Conservation (phyloP, 2,329 filamentous ascomycete species). For the Alternaria brassicicola region DNA sequence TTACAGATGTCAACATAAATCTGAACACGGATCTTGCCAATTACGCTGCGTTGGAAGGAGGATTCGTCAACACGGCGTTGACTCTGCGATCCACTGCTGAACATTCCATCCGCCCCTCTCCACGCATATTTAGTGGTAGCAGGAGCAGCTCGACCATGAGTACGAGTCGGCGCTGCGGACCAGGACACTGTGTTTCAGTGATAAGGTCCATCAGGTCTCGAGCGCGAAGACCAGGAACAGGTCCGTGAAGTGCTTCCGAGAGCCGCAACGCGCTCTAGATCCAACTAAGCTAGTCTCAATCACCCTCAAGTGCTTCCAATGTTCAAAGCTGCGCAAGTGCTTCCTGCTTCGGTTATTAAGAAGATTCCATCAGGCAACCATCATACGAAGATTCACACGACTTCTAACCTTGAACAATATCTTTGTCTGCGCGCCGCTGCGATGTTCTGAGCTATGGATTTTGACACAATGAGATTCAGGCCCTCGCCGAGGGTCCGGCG, state of each 20-base stretch:
- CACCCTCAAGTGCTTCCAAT: no score
- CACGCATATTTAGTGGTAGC: not conserved
- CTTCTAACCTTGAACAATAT: not conserved
- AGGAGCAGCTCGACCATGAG: not conserved
- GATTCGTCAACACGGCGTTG: not conserved
- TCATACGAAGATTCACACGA: not conserved
- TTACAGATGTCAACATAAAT: not conserved
- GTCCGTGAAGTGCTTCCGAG: not conserved
- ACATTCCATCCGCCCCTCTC: not conserved
- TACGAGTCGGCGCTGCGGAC: not conserved
- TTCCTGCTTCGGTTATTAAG: not conserved
- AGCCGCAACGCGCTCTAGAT: not conserved
- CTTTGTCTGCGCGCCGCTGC: not conserved
- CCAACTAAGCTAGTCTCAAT: not conserved
- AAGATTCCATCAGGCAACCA: not conserved
- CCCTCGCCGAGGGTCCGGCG: constrained; percentile 1
- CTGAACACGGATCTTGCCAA: not conserved
- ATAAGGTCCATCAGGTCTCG: not conserved
- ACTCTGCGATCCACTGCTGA: not conserved
- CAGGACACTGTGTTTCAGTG: not conserved
- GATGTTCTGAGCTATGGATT: not conserved
- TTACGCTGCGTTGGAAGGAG: not conserved
- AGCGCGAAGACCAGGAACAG: not conserved
- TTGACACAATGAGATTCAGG: not conserved
- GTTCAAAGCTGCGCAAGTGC: not conserved